Evolutionary conservation across 1,284 basidiomycete genomes (phyloP).

Genomic region (Tilletia setariae): DNA sequence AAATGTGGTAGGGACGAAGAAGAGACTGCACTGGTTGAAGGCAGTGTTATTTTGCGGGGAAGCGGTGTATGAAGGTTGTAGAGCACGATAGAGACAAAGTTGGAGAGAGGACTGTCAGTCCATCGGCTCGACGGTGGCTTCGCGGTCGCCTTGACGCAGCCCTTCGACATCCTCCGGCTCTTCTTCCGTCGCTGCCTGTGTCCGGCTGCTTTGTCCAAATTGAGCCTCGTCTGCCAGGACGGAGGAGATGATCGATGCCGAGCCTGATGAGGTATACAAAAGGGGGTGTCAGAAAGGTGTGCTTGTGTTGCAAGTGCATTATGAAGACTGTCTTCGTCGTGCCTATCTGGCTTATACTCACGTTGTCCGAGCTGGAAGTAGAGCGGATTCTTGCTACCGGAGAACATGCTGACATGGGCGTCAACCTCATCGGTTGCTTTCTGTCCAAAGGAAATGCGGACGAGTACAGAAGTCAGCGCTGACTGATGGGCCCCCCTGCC

Average conservation of each 20-base stretch:
- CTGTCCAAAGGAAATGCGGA: slow-evolving; percentile 43
- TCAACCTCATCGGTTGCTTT: slow-evolving; percentile 74
- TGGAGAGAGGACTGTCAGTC: no score
- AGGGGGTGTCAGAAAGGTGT: no score
- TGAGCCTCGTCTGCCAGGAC: slow-evolving; percentile 9
- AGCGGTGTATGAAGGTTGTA: no score
- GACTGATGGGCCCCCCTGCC: no score
- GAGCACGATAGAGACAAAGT: no score
- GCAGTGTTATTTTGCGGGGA: no score
- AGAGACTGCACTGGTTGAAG: no score
- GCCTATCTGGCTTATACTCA: background rate
- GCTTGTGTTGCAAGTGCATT: no score
- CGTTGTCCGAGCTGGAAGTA: slow-evolving; percentile 74
- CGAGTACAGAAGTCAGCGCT: background rate
- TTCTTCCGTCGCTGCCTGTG: slow-evolving; percentile 16
- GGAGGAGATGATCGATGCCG: slow-evolving; percentile 15
- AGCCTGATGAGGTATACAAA: no score
- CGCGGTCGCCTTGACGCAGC: slow-evolving; percentile 17
- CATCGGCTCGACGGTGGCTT: slow-evolving; percentile 1
- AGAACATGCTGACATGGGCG: slow-evolving; percentile 87
- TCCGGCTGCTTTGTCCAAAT: slow-evolving; percentile 6
- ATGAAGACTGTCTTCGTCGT: no score
- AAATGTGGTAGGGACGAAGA: background rate
- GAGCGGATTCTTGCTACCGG: slow-evolving; percentile 74
- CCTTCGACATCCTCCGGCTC: slow-evolving; percentile 12